phyloP scores from a whole-genome alignment of 2,329 filamentous ascomycete species.

The Ascochyta fabae region DNA sequence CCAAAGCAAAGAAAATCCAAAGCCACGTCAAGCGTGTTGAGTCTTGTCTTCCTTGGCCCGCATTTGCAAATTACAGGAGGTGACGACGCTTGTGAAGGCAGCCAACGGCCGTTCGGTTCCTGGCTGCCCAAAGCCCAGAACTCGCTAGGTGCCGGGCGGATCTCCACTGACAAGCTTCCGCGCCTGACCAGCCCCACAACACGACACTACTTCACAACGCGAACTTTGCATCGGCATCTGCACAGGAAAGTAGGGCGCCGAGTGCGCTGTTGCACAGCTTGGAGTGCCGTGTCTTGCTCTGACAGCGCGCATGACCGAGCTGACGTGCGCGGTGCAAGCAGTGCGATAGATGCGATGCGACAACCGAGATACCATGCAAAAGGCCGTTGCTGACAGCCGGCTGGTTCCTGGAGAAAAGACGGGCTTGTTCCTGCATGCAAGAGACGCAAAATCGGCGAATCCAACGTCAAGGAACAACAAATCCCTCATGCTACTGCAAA shows the following conservation, averaged over 20 bases:
- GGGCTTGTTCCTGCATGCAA: conserved; percentile 15
- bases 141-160: conserved; percentile 10
- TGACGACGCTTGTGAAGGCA: conserved; percentile 17
- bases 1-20: conserved; percentile 1
- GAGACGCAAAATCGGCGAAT: conserved; percentile 8
- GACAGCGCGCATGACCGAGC: conserved; percentile 9
- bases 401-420: conserved; percentile 8
- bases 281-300: conserved; percentile 9
- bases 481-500: conserved; percentile 17
- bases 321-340: conserved; percentile 5
- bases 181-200: conserved; percentile 11
- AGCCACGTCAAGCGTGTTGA: conserved; percentile 7
- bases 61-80: conserved; percentile 19
- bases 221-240: conserved; percentile 8
- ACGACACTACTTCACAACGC: conserved; percentile 12
- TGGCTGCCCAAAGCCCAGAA: not conserved
- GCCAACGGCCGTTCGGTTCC: conserved; percentile 16
- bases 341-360: conserved; percentile 8
- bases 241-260: conserved; percentile 6
- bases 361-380: conserved; percentile 2
- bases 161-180: conserved; percentile 13
- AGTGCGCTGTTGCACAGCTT: conserved; percentile 13
- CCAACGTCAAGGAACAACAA: conserved; percentile 5
- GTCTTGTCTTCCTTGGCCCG: conserved; percentile 15
- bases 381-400: conserved; percentile 8